A percentile compares a stretch with the other conserved stretches of the same genome.
Conservation (phyloP, 1,139 yeast species). For the Magnusiomyces sp. region DNA sequence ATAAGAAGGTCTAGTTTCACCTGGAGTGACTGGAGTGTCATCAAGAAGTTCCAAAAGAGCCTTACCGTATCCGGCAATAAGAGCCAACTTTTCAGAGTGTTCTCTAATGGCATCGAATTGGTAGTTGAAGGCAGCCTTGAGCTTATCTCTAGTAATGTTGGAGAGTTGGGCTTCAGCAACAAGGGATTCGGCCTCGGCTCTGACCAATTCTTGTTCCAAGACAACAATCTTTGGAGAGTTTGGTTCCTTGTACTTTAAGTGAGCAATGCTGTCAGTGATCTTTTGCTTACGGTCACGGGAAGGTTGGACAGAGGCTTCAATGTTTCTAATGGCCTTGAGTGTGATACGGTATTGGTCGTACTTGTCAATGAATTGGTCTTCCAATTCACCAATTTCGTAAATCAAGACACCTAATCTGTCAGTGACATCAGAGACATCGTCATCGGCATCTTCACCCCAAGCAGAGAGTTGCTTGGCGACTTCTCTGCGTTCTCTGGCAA, state of each 20-base stretch:
- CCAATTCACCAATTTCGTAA: constrained; percentile 94
- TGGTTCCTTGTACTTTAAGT: constrained; percentile 96
- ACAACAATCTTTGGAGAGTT: constrained; percentile 90
- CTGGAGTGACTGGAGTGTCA: constrained; percentile 96
- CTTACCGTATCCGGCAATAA: constrained; percentile 98
- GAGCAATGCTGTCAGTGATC: constrained; percentile 95
- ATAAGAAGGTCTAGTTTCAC: constrained; percentile 97
- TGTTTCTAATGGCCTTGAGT: constrained; percentile 87
- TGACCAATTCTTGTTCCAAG: constrained; percentile 94
- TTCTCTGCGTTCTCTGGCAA: constrained; percentile 91
- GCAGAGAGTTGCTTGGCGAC: constrained; percentile 92
- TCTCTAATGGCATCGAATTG: constrained; percentile 95
- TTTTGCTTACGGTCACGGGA: constrained; percentile 96
- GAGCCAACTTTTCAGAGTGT: constrained; percentile 90
- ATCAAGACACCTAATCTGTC: constrained; percentile 94
- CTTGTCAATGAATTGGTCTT: constrained; percentile 94
- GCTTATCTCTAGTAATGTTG: constrained; percentile 93
- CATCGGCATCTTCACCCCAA: constrained; percentile 98
- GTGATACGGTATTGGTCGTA: constrained; percentile 97
- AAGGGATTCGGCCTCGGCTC: constrained; percentile 97
- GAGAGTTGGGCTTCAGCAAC: constrained; percentile 98
- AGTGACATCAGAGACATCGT: constrained; percentile 92
- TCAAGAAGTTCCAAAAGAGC: constrained; percentile 91
- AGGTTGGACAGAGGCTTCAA: constrained; percentile 96
- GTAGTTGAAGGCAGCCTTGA: constrained; percentile 94